Percentiles rank a stretch among this genome's conserved stretches.
Conservation (phyloP, 2,329 filamentous ascomycete species). For the Fusarium torulosum region DNA sequence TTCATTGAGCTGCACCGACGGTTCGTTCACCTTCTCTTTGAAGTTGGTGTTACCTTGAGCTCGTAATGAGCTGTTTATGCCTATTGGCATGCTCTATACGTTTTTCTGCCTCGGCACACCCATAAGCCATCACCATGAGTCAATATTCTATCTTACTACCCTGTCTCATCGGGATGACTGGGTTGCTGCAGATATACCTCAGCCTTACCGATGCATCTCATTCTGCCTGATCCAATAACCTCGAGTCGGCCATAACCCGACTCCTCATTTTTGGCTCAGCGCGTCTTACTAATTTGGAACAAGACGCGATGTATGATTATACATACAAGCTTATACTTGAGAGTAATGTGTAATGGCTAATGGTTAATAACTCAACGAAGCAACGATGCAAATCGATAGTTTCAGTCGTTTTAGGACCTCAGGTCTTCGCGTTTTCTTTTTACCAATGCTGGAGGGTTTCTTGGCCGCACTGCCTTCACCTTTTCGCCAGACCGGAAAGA, state of each 20-base stretch:
- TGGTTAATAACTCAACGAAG: conserved; percentile 33
- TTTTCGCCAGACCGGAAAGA: conserved; percentile 19
- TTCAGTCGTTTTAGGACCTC: conserved; percentile 13
- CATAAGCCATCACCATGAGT: conserved; percentile 5
- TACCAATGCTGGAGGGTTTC: conserved; percentile 14
- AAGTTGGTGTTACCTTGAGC: conserved; percentile 67
- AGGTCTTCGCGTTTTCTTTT: conserved; percentile 10
- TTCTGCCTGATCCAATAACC: conserved; percentile 14
- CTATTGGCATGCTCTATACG: conserved; percentile 46
- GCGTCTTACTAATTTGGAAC: conserved; percentile 19
- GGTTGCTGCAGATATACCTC: conserved; percentile 30
- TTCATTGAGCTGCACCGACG: conserved; percentile 74
- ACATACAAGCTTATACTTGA: conserved; percentile 14
- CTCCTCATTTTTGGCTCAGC: conserved; percentile 15
- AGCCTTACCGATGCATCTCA: conserved; percentile 32
- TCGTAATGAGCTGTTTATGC: conserved; percentile 54
- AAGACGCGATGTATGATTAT: conserved; percentile 24
- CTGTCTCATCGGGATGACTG: conserved; percentile 11
- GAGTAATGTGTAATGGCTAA: conserved; percentile 36
- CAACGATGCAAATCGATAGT: conserved; percentile 27
- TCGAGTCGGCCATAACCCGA: conserved; percentile 15
- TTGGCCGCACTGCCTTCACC: conserved; percentile 22
- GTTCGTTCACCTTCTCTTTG: conserved; percentile 73
- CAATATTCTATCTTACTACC: conserved; percentile 1
- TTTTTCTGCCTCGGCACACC: conserved; percentile 41